These are phyloP conservation scores for Ophiostoma montium DNA, from an alignment of 2,329 filamentous ascomycete species.

Conservation along the genomic window DNA sequence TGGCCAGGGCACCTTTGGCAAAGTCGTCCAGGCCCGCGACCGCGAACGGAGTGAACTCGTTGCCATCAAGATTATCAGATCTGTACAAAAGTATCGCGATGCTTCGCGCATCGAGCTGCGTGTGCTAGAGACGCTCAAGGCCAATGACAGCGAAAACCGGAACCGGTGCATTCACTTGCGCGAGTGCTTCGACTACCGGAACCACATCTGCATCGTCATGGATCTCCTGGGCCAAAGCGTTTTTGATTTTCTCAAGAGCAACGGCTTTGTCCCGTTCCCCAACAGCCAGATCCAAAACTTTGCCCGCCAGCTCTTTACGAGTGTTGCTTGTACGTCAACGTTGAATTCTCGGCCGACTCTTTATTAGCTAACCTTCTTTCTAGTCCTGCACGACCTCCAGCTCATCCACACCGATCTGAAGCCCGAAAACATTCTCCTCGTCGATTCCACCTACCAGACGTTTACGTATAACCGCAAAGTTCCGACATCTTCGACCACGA, in stretches of 20 bases:
- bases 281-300: slow-evolving; percentile 98
- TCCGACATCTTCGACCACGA: slow-evolving; percentile 48
- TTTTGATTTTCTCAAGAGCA: slow-evolving; percentile 94
- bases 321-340: slow-evolving; percentile 71
- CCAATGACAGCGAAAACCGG: slow-evolving; percentile 80
- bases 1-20: slow-evolving; percentile 94
- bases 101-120: slow-evolving; percentile 88
- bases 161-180: slow-evolving; percentile 95
- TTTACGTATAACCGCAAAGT: slow-evolving; percentile 59
- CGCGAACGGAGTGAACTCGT: slow-evolving; percentile 61
- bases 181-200: slow-evolving; percentile 93
- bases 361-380: background rate
- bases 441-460: slow-evolving; percentile 50
- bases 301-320: slow-evolving; percentile 91
- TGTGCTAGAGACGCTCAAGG: slow-evolving; percentile 79
- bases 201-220: slow-evolving; percentile 83
- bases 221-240: slow-evolving; percentile 81
- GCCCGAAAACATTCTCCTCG: slow-evolving; percentile 56
- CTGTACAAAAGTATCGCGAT: slow-evolving; percentile 95
- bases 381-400: slow-evolving; percentile 91
- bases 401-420: slow-evolving; percentile 82
- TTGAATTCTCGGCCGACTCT: background rate
- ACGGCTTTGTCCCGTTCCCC: slow-evolving; percentile 89
- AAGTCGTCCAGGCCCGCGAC: slow-evolving; percentile 89
- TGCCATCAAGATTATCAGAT: slow-evolving; percentile 95